Evolutionary conservation across 208 protist species (phyloP).

Genomic region (Naegleria lovaniensis): DNA sequence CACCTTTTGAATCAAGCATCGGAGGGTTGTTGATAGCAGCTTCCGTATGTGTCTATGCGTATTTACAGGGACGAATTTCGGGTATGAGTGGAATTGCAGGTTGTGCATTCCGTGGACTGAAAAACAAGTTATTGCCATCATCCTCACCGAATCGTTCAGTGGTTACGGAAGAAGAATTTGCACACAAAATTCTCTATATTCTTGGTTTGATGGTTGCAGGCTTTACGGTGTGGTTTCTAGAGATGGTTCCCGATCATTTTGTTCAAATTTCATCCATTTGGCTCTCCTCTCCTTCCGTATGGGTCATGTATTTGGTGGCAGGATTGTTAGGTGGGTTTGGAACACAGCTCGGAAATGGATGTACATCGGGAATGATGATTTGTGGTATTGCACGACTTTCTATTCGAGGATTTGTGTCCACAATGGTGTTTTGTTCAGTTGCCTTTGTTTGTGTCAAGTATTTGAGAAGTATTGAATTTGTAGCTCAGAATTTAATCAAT

Average conservation of each 20-base stretch:
- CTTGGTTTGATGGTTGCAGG: neutral
- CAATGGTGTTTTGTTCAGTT: conserved; percentile 11
- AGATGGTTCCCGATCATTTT: neutral
- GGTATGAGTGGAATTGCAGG: conserved; percentile 14
- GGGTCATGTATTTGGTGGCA: neutral
- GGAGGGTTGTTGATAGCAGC: neutral
- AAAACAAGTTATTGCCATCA: neutral
- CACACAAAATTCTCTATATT: neutral
- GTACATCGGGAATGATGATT: conserved; percentile 30
- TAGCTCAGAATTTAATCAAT: neutral
- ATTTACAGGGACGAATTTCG: neutral
- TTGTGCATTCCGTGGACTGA: neutral
- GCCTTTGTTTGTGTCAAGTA: neutral
- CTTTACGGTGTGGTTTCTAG: neutral
- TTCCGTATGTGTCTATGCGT: neutral
- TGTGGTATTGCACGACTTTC: conserved; percentile 30
- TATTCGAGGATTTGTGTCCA: neutral
- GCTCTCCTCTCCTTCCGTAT: neutral
- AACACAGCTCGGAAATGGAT: conserved; percentile 11
- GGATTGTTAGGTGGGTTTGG: conserved; percentile 9
- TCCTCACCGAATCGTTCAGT: neutral
- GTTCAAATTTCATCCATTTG: neutral
- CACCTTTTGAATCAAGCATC: neutral
- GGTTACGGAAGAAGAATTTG: neutral
- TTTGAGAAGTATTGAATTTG: neutral